Evolutionary conservation across 2,329 filamentous ascomycete genomes (phyloP).

Genomic region (Verticillium klebahnii): DNA sequence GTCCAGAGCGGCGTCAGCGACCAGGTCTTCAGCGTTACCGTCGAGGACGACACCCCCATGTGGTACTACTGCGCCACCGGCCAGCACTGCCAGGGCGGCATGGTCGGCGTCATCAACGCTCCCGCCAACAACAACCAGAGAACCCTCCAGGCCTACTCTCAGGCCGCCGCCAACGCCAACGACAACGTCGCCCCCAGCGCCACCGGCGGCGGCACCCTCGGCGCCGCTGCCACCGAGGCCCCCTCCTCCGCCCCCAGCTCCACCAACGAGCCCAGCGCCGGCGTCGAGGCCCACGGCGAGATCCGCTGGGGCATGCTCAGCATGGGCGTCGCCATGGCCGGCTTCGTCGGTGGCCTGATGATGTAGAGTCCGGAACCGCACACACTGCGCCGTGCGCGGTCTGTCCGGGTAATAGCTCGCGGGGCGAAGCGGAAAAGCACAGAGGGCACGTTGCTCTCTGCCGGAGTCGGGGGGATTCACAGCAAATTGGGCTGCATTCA

Average conservation of each 20-base stretch:
- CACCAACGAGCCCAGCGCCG: slow-evolving; percentile 3
- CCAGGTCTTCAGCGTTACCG: slow-evolving; percentile 13
- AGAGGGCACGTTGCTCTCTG: background rate
- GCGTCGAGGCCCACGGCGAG: slow-evolving; percentile 7
- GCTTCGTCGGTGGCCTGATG: slow-evolving; percentile 9
- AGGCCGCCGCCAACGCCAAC: slow-evolving; percentile 4
- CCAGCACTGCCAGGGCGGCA: slow-evolving; percentile 56
- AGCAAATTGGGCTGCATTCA: background rate
- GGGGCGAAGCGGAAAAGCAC: background rate
- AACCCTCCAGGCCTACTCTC: slow-evolving; percentile 5
- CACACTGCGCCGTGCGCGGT: background rate
- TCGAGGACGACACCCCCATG: slow-evolving; percentile 46
- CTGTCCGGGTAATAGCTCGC: background rate
- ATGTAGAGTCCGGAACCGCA: background rate
- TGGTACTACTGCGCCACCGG: slow-evolving; percentile 61
- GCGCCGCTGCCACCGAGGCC: slow-evolving; percentile 2
- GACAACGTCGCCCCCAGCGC: slow-evolving; percentile 8
- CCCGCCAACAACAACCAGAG: background rate
- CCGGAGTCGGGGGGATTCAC: background rate
- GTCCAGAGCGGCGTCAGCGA: slow-evolving; percentile 18
- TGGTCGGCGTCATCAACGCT: slow-evolving; percentile 43
- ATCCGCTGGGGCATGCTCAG: slow-evolving; percentile 10
- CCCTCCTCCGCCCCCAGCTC: slow-evolving; percentile 2
- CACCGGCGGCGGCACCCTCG: slow-evolving; percentile 10
- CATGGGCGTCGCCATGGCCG: slow-evolving; percentile 8